Conservation (phyloP, 108 stramenopile genomes). For the Skeletonema marinoi region DNA sequence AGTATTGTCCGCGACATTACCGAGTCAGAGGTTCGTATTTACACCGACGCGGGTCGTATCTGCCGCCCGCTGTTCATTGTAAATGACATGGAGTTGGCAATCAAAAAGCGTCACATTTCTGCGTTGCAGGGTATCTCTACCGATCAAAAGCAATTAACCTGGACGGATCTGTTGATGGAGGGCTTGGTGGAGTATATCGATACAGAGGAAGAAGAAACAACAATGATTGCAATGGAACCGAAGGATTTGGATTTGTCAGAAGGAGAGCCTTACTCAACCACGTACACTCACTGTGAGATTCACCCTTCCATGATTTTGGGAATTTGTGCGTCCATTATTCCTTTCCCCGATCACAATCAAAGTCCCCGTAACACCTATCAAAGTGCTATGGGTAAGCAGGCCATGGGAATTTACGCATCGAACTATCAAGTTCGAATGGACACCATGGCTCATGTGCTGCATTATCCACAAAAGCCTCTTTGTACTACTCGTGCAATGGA, state of each 20-base stretch:
- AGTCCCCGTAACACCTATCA: constrained; percentile 97
- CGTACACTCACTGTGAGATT: constrained; percentile 99
- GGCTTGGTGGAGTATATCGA: constrained; percentile 98
- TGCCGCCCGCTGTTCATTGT: constrained; percentile 98
- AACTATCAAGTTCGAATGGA: constrained; percentile 99
- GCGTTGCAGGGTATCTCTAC: constrained; percentile 69
- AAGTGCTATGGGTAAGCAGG: constrained; percentile 92
- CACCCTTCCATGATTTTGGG: constrained; percentile 98
- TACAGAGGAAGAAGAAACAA: constrained; percentile 99
- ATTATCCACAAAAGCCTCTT: constrained; percentile 99
- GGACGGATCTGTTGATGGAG: constrained; percentile 91
- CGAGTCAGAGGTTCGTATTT: constrained; percentile 94
- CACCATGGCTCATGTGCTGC: constrained; percentile 98
- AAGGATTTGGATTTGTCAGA: constrained; percentile 81
- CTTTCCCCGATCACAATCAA: constrained; percentile 99
- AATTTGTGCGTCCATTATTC: constrained; percentile 95
- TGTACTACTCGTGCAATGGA: constrained; percentile 98
- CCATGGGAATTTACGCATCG: constrained; percentile 97
- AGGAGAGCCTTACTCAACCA: constrained; percentile 89
- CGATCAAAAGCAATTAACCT: constrained; percentile 83
- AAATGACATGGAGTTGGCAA: constrained; percentile 71
- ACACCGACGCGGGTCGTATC: constrained; percentile 98
- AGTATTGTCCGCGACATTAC: constrained; percentile 95
- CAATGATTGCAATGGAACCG: constrained; percentile 98
- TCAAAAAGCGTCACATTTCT: constrained; percentile 87